phyloP scores from a whole-genome alignment of 768 basidiomycete species.

The Arthromyces matolae region DNA sequence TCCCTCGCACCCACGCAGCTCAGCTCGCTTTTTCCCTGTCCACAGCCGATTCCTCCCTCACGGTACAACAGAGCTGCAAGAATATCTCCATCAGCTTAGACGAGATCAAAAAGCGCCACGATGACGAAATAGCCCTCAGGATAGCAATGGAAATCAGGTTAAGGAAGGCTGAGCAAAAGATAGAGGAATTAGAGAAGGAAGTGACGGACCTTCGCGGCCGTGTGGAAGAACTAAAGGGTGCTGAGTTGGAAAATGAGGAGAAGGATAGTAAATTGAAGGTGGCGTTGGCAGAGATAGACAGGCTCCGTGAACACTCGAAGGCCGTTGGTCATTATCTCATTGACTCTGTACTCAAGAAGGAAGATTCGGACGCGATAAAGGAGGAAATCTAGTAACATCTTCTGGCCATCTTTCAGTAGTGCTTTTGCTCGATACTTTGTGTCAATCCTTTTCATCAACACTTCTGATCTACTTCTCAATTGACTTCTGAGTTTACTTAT shows the following conservation, averaged over 20 bases:
- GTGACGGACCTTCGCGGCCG: not conserved
- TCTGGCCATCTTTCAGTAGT: not conserved
- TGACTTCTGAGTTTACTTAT: not conserved
- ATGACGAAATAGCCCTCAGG: too few relatives aligned
- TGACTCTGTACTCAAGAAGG: not conserved
- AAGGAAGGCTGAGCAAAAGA: not conserved
- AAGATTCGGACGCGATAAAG: not conserved
- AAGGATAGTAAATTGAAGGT: not conserved
- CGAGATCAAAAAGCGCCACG: too few relatives aligned
- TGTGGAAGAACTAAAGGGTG: not conserved
- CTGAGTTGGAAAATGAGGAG: not conserved
- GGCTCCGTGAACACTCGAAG: not conserved
- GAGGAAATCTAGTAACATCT: not conserved
- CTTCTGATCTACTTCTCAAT: not conserved
- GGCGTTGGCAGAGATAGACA: not conserved
- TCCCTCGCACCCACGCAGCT: not conserved
- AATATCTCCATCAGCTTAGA: too few relatives aligned
- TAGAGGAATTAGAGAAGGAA: not conserved
- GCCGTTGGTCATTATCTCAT: not conserved
- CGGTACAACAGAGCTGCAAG: too few relatives aligned
- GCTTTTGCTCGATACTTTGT: not conserved
- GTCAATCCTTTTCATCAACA: too few relatives aligned
- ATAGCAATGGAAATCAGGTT: not conserved
- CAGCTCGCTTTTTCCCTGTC: too few relatives aligned
- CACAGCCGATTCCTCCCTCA: too few relatives aligned